Evolutionary conservation across 305 asterid genomes (phyloP).

Genomic region (Solanum hybrid): DNA sequence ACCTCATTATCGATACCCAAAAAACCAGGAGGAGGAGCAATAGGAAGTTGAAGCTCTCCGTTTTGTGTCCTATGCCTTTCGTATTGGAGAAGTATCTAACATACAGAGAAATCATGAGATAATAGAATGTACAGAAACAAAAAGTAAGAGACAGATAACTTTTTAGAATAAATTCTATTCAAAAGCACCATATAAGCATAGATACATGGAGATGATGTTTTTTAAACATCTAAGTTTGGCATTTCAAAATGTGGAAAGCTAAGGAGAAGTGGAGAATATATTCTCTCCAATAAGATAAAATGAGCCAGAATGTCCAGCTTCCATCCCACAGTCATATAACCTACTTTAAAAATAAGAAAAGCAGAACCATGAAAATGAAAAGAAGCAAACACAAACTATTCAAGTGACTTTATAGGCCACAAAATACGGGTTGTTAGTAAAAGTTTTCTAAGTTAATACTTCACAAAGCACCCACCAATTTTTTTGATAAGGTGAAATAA

Average conservation of each 20-base stretch:
- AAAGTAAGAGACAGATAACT: neutral
- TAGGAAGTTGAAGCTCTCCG: constrained; percentile 59
- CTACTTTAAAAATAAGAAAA: neutral
- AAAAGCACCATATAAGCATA: neutral
- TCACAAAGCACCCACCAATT: neutral
- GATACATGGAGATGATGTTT: neutral
- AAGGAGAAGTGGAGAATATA: neutral
- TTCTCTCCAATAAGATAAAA: too few species aligned
- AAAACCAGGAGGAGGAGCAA: constrained; percentile 28
- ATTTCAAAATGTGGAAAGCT: neutral
- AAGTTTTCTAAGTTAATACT: neutral
- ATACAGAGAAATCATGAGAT: neutral
- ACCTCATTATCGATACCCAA: constrained; percentile 60
- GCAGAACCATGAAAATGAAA: neutral
- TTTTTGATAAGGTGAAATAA: neutral
- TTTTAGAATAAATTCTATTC: neutral
- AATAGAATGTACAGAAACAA: neutral
- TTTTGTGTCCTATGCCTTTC: constrained; percentile 59
- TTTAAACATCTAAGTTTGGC: neutral
- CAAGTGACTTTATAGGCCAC: neutral
- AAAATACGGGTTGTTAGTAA: neutral
- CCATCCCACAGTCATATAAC: neutral
- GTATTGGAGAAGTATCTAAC: constrained; percentile 61
- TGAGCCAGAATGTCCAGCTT: neutral
- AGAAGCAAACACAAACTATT: neutral